Base-by-base conservation (phyloP, 164 flowering plant species). In the Vitis amurensis region DNA sequence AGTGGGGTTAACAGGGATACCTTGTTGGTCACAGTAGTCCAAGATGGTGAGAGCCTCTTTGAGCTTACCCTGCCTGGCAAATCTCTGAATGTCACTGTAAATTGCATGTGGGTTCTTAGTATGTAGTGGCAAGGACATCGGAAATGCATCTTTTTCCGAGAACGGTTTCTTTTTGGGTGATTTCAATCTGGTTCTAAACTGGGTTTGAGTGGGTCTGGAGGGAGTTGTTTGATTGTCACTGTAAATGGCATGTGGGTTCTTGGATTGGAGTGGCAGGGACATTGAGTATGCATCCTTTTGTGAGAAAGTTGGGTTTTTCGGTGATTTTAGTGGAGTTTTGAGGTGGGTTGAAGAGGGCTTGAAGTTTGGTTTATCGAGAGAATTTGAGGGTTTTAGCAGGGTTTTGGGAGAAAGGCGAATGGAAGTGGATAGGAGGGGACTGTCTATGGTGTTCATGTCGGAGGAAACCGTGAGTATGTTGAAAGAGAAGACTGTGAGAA, bases 1-100 rank as follows among this genome's bases (percentile, higher is more conserved):
- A 30, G 97, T 89, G 73, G 79, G 55, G 63, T 87, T 92, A 8
- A 89, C 83, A 0, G 98, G 97, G 65, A 89, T 81, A 31, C 96
- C 97, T 48, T 78, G 76, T 48, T 81, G 82, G 76, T 86, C 86
- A 55, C 83, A 19, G 85, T 90, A 90, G 69, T 92, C 91, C 66
- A 92, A 37, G 19, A 94, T 82, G 70, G 83, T 53, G 19, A 94
- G 82, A 2, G 92, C 91, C 62, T 94, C 88, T 62, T 84, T 79
- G 64, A 92, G 87, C 82, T 88, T 85, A 70, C 79, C 70, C 56
- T 85, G 70, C 59, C 80, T 76, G 0, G 94, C 91, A 23, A 90
- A 79, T 19, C 73, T 74, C 50, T 87, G 87, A 61, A 94, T 84
- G 73, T 89, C 87, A 61, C 76, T 78, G 85, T 79, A 87, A 57